phyloP scores from a whole-genome alignment of 305 asterid genomes.

The Fraxinus sp. region DNA sequence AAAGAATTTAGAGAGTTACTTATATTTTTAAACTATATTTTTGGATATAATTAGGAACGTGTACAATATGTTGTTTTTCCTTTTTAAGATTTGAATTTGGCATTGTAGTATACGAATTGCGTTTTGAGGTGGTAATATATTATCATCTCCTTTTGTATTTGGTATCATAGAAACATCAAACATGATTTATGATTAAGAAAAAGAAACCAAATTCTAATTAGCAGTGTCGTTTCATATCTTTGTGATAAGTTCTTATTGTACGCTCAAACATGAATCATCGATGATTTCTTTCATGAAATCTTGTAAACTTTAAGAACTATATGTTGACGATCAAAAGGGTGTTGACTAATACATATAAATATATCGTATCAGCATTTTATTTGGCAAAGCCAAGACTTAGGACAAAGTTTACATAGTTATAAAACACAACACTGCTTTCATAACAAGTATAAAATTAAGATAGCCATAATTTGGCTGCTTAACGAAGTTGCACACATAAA shows the following conservation, averaged over 20 bases:
- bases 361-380: not conserved
- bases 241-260: not conserved
- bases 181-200: not conserved
- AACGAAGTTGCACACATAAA: constrained; percentile 9
- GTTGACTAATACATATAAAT: not conserved
- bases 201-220: not conserved
- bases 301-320: not conserved
- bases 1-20: not conserved
- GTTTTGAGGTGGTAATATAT: not conserved
- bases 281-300: not conserved
- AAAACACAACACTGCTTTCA: constrained; percentile 26
- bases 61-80: not conserved
- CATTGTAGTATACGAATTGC: not conserved
- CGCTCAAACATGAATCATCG: not conserved
- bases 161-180: not conserved
- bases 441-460: constrained; percentile 11
- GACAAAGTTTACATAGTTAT: constrained; percentile 20
- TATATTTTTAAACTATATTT: constrained; percentile 2
- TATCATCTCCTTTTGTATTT: not conserved
- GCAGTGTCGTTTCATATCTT: not conserved
- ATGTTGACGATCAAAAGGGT: not conserved
- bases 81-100: not conserved
- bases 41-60: not conserved
- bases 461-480: not conserved
- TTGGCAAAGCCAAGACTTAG: not conserved